phyloP scores from a whole-genome alignment of 352 stramenopile genomes.

The Phytophthora europaea region DNA sequence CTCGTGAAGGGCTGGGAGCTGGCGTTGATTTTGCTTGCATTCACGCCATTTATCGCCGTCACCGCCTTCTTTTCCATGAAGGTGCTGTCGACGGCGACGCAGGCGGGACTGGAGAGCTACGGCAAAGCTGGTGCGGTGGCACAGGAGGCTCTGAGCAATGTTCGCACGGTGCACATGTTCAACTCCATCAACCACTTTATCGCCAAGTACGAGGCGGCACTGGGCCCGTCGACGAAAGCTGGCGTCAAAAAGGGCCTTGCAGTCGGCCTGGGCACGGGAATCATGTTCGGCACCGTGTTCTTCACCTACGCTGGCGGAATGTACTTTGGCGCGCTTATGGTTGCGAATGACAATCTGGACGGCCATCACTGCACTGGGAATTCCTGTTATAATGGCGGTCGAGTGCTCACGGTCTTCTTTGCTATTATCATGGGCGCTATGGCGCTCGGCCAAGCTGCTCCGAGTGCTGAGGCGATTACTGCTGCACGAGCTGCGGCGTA shows the following conservation, averaged over 20 bases:
- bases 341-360: constrained; percentile 68
- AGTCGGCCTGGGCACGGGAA: constrained; percentile 62
- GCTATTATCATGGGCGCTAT: constrained; percentile 78
- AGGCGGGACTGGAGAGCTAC: constrained; percentile 69
- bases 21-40: constrained; percentile 66
- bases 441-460: constrained; percentile 73
- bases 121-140: constrained; percentile 73
- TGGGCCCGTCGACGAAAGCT: constrained; percentile 54
- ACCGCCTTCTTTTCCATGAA: constrained; percentile 64
- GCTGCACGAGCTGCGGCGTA: constrained; percentile 65
- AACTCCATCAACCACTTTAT: constrained; percentile 71
- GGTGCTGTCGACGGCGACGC: constrained; percentile 53
- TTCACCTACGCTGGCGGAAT: constrained; percentile 83
- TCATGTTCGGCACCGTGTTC: constrained; percentile 77
- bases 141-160: constrained; percentile 77
- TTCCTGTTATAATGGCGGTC: constrained; percentile 69
- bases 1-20: constrained; percentile 76
- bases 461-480: constrained; percentile 68
- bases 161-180: constrained; percentile 86
- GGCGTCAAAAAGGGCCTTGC: constrained; percentile 61
- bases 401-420: constrained; percentile 82
- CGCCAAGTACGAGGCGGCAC: constrained; percentile 63
- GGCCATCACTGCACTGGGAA: constrained; percentile 46
- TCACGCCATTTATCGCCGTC: constrained; percentile 73
- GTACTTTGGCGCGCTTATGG: constrained; percentile 79